Evolutionary conservation across 179 eudicot species (phyloP), one percentile per base, ranked within the genome.

Genomic region (Corrigiola litoralis): DNA sequence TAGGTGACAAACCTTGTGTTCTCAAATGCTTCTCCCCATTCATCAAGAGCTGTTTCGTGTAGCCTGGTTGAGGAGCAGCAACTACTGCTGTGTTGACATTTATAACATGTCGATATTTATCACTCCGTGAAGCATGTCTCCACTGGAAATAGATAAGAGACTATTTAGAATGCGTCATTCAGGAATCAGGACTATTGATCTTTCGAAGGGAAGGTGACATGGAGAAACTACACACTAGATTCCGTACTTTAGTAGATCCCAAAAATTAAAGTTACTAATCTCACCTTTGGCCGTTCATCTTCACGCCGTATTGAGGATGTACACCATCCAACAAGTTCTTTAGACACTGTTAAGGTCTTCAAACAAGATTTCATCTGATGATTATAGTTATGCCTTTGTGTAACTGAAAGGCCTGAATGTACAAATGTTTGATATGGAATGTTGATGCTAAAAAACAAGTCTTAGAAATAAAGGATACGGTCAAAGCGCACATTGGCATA

Each of bases 291-390:
- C 21, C 90, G 99, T 72, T 94, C 96, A 66, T 55, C 76, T 61
- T 61, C 79, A 44, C 70, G 83, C 25, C 99, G 80, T 51, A 94
- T 25, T 17, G 97, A 94, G 31, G 99, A 84, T 47, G 99, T 88
- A 62, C 84, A 83, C 99, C 99, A 94, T 56, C 99, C 99, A 57
- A 94, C 99, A 68, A 94, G 67, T 66, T 79, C 99, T 94, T 45
- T 46, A 51, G 40, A 10, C 10, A 41, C 46, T 16, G 85, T 87
- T 63, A 90, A 87, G 92, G 74, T 56, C 32, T 67, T 32, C 34
- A 61, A 33, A 5, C 4, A 42, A 5, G 21, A 16, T 11, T 6
- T 21, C 36, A n/a, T 4, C 40, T 32, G 24, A 58, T 13, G 24
- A 6, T 44, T 33, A 50, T 4, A 3, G 28, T 23, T 45, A n/a